These are phyloP conservation scores for Neurospora sp. DNA, from an alignment of 495 filamentous ascomycete species.

Conservation along the genomic window DNA sequence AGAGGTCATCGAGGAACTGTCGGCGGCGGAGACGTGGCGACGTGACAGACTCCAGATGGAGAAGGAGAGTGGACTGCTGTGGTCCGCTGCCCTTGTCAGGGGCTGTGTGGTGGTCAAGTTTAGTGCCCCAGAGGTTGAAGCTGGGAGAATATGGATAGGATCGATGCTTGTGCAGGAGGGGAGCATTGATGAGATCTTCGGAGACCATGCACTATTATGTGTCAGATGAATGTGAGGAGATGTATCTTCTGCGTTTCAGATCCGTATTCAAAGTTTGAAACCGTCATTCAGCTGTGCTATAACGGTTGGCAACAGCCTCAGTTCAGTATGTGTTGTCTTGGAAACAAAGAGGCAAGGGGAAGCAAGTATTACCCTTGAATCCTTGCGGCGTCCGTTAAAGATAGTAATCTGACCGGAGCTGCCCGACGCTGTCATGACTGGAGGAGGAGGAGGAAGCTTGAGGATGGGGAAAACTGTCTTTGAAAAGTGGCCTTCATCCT, in stretches of 20 bases:
- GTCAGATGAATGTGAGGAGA: slow-evolving; percentile 21
- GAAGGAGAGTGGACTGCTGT: slow-evolving; percentile 52
- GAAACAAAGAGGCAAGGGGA: not conserved
- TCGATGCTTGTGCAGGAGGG: slow-evolving; percentile 42
- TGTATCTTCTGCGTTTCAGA: not conserved
- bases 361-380: not conserved
- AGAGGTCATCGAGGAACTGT: slow-evolving; percentile 14
- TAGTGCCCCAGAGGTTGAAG: slow-evolving; percentile 42
- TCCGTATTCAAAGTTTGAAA: not conserved
- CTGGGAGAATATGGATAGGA: slow-evolving; percentile 40
- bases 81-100: slow-evolving; percentile 76
- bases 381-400: not conserved
- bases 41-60: slow-evolving; percentile 39
- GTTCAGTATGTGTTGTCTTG: not conserved
- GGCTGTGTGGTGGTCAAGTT: slow-evolving; percentile 89
- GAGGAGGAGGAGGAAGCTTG: not conserved
- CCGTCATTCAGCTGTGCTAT: not conserved
- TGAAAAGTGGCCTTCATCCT: not conserved
- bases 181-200: slow-evolving; percentile 36
- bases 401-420: not conserved
- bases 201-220: slow-evolving; percentile 43
- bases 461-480: not conserved
- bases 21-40: slow-evolving; percentile 33
- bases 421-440: not conserved
- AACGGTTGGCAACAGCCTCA: not conserved